Conservation (phyloP, 805 yeast species). For the Candida xyloterini region DNA sequence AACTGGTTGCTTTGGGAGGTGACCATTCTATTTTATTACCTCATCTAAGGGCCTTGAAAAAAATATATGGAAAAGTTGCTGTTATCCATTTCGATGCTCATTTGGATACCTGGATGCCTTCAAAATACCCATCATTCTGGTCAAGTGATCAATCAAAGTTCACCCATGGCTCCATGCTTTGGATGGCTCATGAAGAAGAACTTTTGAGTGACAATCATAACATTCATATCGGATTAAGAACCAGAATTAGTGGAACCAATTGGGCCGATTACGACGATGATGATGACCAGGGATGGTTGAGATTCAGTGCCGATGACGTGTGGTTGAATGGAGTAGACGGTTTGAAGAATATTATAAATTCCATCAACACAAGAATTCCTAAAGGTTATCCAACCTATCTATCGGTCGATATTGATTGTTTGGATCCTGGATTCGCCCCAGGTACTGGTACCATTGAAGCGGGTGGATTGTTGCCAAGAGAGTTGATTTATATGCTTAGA, state of each 20-base stretch:
- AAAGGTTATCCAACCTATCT: conserved; percentile 66
- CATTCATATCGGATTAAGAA: conserved; percentile 74
- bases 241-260: conserved; percentile 61
- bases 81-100: conserved; percentile 85
- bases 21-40: conserved; percentile 79
- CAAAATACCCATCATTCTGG: conserved; percentile 52
- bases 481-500: conserved; percentile 47
- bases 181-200: conserved; percentile 76
- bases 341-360: conserved; percentile 42
- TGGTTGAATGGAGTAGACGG: conserved; percentile 63
- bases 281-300: conserved; percentile 60
- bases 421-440: conserved; percentile 56
- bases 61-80: conserved; percentile 63
- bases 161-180: conserved; percentile 84
- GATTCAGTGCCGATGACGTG: conserved; percentile 71
- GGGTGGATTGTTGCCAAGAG: conserved; percentile 58
- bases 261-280: conserved; percentile 67
- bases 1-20: conserved; percentile 74
- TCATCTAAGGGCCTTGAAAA: conserved; percentile 60
- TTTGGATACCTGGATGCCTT: conserved; percentile 78
- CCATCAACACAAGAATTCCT: conserved; percentile 54
- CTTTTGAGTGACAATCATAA: conserved; percentile 52
- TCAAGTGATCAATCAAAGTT: conserved; percentile 43
- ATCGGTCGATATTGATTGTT: conserved; percentile 70
- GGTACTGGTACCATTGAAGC: conserved; percentile 62